Conservation (phyloP, 2,329 filamentous ascomycete species). For the Fusarium oligoseptatum region DNA sequence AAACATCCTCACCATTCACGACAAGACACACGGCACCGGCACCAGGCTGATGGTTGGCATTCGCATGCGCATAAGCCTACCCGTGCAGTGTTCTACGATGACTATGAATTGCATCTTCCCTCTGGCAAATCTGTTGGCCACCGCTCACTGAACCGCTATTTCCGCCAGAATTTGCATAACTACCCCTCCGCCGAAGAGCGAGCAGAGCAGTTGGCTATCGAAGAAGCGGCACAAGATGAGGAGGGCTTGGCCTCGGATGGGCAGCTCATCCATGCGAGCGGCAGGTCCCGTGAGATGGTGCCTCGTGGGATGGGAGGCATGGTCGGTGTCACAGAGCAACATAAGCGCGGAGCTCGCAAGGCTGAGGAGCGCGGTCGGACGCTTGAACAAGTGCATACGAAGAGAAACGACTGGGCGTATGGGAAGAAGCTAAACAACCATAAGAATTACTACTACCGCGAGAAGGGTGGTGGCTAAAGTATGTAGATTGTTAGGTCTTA, state of each 20-base stretch:
- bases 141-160: conserved; percentile 88
- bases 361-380: conserved; percentile 78
- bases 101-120: conserved; percentile 93
- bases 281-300: conserved; percentile 68
- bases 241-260: conserved; percentile 51
- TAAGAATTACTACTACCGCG: conserved; percentile 69
- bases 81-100: conserved; percentile 87
- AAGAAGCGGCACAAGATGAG: conserved; percentile 50
- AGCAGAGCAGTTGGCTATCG: conserved; percentile 74
- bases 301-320: conserved; percentile 82
- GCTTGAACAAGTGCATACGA: conserved; percentile 71
- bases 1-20: conserved; percentile 83
- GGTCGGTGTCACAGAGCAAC: conserved; percentile 80
- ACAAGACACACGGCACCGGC: conserved; percentile 78
- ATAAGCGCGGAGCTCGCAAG: conserved; percentile 76
- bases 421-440: conserved; percentile 84
- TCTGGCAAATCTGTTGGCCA: conserved; percentile 92
- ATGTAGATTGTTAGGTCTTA: background rate
- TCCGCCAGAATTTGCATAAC: conserved; percentile 89
- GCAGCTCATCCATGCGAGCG: conserved; percentile 53
- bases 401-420: conserved; percentile 76
- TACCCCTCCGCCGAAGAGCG: conserved; percentile 86
- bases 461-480: conserved; percentile 58
- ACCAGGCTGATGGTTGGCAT: conserved; percentile 82
- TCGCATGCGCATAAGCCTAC: conserved; percentile 82